phyloP scores from a whole-genome alignment of 257 asterid species.

The Lycium ferocissimum region DNA sequence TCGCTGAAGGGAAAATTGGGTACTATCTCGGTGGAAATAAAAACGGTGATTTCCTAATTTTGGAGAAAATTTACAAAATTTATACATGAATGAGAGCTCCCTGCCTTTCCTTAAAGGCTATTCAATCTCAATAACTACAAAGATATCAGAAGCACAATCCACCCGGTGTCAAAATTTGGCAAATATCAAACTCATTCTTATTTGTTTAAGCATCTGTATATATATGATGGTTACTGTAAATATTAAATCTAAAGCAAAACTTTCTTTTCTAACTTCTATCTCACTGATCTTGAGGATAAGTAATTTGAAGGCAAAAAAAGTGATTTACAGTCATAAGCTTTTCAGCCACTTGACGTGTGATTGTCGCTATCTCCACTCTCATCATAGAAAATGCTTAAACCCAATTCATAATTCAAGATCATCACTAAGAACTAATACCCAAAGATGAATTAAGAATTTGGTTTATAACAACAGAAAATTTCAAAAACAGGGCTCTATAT shows the following conservation, averaged over 20 bases:
- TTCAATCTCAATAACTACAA: background rate
- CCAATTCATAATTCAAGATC: too few species aligned
- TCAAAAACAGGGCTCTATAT: too few species aligned
- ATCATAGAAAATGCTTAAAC: conserved; percentile 34
- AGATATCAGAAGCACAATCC: background rate
- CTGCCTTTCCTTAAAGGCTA: conserved; percentile 2
- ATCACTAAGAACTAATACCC: too few species aligned
- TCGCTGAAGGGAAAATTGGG: conserved; percentile 1
- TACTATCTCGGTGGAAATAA: background rate
- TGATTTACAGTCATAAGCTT: conserved; percentile 7
- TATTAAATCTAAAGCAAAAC: conserved; percentile 4
- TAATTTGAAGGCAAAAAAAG: conserved; percentile 1
- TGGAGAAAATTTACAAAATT: conserved; percentile 19
- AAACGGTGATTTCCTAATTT: background rate
- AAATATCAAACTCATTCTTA: conserved; percentile 21
- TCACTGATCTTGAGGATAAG: background rate
- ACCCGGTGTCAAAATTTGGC: conserved; percentile 10
- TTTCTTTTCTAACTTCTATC: background rate
- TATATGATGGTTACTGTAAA: background rate
- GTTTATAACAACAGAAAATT: too few species aligned
- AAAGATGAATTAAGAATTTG: too few species aligned
- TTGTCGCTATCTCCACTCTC: conserved; percentile 72
- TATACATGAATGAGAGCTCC: conserved; percentile 3
- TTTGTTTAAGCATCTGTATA: conserved; percentile 9
- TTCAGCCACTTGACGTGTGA: conserved; percentile 48